Evolutionary conservation across 108 stramenopile genomes (phyloP), one percentile per base, ranked within the genome.

Genomic region (Heterococcus sp.): DNA sequence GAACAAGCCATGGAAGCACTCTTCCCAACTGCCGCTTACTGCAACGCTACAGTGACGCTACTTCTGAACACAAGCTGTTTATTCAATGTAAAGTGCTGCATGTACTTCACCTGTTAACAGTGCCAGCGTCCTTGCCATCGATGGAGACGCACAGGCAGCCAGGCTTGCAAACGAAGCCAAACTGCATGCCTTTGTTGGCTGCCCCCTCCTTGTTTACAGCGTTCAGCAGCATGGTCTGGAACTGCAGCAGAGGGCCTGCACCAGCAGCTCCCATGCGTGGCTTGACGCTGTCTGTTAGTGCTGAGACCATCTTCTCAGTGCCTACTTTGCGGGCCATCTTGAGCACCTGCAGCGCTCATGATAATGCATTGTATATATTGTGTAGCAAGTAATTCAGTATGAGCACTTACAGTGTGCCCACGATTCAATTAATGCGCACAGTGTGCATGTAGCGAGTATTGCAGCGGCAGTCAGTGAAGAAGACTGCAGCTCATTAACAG

Each of bases 251-350:
- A 37, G 86, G 14, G 27, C 30, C 37, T 37, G 77, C 37, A 1
- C 70, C 75, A 37, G 81, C 84, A 8, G 84, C 29, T 1, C n/a
- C 80, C 73, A 87, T 33, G 38, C 86, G 82, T 32, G 86, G 86
- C 84, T 85, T 85, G 37, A 87, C 84, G 69, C 84, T 85, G 34
- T 87, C 86, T 21, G 86, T 74, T 26, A 87, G 78, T 4, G 86
- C 86, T 34, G 74, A 82, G 1, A 87, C 84, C 86, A 87, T 85
- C 68, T 81, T 87, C 65, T 82, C 86, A 21, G 84, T 76, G n/a
- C 85, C 79, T n/a, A 86, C 85, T 31, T 80, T 78, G 27, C 85
- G 64, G 21, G 86, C 86, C 86, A 87, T 87, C 84, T 85, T 85
- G 37, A 87, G 37, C 32, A 85, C 71, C 79, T 84, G 14, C 30